These are phyloP conservation scores for Ophidiomyces ophidiicola DNA, from an alignment of 2,329 filamentous ascomycete species.

Conservation along the genomic window DNA sequence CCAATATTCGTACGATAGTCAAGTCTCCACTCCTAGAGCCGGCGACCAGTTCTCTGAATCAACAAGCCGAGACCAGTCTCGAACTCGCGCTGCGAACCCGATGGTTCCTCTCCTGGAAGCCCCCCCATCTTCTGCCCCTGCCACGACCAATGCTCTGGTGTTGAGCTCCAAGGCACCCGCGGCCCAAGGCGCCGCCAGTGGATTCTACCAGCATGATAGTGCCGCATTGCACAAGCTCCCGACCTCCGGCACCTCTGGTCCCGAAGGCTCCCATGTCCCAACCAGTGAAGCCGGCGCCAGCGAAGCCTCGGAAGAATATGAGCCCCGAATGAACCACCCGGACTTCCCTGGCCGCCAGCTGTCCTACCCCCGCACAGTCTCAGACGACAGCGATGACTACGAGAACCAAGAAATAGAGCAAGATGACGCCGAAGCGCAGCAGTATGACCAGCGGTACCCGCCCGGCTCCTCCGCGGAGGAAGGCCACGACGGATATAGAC, in stretches of 20 bases:
- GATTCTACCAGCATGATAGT: slow-evolving; percentile 32
- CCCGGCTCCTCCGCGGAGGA: slow-evolving; percentile 21
- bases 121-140: slow-evolving; percentile 23
- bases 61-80: slow-evolving; percentile 18
- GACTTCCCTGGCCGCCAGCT: slow-evolving; percentile 52
- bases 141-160: slow-evolving; percentile 9
- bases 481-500: slow-evolving; percentile 16
- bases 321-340: slow-evolving; percentile 38
- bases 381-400: slow-evolving; percentile 43
- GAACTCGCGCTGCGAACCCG: slow-evolving; percentile 29
- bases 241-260: background rate
- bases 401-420: slow-evolving; percentile 39
- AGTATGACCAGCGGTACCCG: slow-evolving; percentile 37
- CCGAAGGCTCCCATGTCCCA: background rate
- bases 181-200: slow-evolving; percentile 29
- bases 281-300: slow-evolving; percentile 39
- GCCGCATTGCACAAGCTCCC: slow-evolving; percentile 20
- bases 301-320: slow-evolving; percentile 61
- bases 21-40: slow-evolving; percentile 42
- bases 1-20: slow-evolving; percentile 40
- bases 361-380: slow-evolving; percentile 39
- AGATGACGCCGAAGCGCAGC: slow-evolving; percentile 35
- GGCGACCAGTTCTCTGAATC: slow-evolving; percentile 55
- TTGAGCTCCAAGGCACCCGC: slow-evolving; percentile 15
- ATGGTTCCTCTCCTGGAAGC: slow-evolving; percentile 18